Conservation (phyloP, 2,329 filamentous ascomycete species). For the Hypoxylon sp. region DNA sequence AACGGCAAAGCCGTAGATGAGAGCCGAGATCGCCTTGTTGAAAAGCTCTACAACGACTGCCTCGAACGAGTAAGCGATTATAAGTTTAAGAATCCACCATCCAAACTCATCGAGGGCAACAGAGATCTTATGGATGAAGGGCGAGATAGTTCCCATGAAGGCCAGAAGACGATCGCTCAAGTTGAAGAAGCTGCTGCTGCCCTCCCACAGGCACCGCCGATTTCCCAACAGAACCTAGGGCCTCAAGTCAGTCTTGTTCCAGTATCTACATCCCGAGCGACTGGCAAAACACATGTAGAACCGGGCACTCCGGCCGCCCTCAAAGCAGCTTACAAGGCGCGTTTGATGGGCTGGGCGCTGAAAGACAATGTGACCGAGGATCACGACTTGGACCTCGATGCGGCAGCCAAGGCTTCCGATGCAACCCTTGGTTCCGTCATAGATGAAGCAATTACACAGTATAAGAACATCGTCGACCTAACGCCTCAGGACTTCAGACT, state of each 20-base stretch:
- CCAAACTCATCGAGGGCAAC: slow-evolving; percentile 82
- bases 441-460: slow-evolving; percentile 90
- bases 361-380: slow-evolving; percentile 69
- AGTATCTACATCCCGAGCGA: slow-evolving; percentile 72
- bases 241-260: slow-evolving; percentile 66
- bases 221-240: slow-evolving; percentile 63
- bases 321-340: slow-evolving; percentile 79
- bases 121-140: slow-evolving; percentile 82
- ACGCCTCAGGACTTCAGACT: slow-evolving; percentile 87
- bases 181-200: slow-evolving; percentile 75
- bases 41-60: slow-evolving; percentile 94
- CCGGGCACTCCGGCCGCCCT: slow-evolving; percentile 73
- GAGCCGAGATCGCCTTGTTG: slow-evolving; percentile 80
- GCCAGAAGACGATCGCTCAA: slow-evolving; percentile 74
- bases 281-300: slow-evolving; percentile 76
- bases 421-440: slow-evolving; percentile 91
- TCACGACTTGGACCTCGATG: slow-evolving; percentile 75
- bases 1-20: slow-evolving; percentile 81
- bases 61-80: slow-evolving; percentile 91
- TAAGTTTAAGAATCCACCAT: slow-evolving; percentile 77
- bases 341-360: slow-evolving; percentile 83
- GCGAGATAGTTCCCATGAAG: slow-evolving; percentile 76
- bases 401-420: slow-evolving; percentile 67
- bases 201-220: slow-evolving; percentile 61
- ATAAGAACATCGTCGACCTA: slow-evolving; percentile 82